Percentiles rank a stretch among this genome's conserved stretches.
phyloP scores from a whole-genome alignment of 768 basidiomycete genomes.

The Leccinum imitatum region DNA sequence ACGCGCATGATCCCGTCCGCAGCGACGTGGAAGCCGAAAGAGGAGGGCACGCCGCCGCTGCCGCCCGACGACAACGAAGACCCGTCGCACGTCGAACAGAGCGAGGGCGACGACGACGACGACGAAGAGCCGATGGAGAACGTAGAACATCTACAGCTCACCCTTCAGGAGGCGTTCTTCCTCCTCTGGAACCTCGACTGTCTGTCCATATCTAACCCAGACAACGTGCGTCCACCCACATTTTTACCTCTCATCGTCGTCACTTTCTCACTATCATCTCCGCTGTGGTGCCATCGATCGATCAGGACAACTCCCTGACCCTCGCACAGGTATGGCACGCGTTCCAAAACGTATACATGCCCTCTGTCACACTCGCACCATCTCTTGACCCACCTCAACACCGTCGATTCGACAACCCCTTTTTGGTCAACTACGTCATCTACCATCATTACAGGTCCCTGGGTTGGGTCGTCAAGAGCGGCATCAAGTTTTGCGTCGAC shows the following conservation, averaged over 20 bases:
- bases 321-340: conserved; percentile 60
- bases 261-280: conserved; percentile 1
- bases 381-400: conserved; percentile 22
- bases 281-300: background rate
- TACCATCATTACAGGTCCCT: conserved; percentile 96
- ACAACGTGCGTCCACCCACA: conserved; percentile 50
- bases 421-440: conserved; percentile 83
- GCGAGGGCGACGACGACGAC: conserved; percentile 14
- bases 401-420: conserved; percentile 83
- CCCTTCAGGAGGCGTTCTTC: conserved; percentile 88
- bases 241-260: background rate
- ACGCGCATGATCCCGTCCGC: conserved; percentile 65
- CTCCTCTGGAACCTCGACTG: conserved; percentile 83
- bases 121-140: conserved; percentile 62
- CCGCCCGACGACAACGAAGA: conserved; percentile 5
- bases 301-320: conserved; percentile 53
- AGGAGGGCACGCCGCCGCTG: conserved; percentile 12
- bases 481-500: conserved; percentile 97
- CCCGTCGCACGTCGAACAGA: conserved; percentile 24
- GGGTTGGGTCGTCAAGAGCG: conserved; percentile 95
- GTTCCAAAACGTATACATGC: conserved; percentile 57
- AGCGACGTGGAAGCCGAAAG: conserved; percentile 71
- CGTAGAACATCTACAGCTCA: conserved; percentile 89
- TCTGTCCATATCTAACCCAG: conserved; percentile 63
- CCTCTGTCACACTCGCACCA: conserved; percentile 37